These are phyloP conservation scores for Globisporangium irregulare DNA, from an alignment of 352 stramenopile species.

Conservation along the genomic window DNA sequence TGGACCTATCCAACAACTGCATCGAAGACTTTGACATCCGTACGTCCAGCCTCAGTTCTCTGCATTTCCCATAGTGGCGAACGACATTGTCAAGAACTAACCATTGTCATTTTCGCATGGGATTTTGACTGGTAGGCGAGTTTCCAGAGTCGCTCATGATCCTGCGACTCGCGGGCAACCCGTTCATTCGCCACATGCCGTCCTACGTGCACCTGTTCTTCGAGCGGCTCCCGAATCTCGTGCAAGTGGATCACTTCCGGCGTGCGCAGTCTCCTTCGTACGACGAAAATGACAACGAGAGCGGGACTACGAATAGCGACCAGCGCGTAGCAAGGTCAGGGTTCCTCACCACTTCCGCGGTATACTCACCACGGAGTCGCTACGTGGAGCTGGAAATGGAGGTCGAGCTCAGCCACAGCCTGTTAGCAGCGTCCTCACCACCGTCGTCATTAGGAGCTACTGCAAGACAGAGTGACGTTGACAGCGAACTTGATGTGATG, in stretches of 20 bases:
- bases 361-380: conserved; percentile 24
- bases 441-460: not conserved
- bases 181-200: conserved; percentile 53
- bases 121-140: conserved; percentile 23
- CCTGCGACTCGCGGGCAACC: conserved; percentile 51
- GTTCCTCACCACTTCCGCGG: conserved; percentile 9
- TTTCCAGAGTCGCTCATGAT: conserved; percentile 57
- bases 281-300: not conserved
- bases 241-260: conserved; percentile 55
- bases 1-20: conserved; percentile 75
- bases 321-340: not conserved
- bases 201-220: conserved; percentile 61
- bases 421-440: conserved; percentile 16
- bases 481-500: conserved; percentile 19
- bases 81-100: not conserved
- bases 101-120: not conserved
- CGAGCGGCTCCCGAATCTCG: conserved; percentile 52
- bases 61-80: not conserved
- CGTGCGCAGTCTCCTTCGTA: conserved; percentile 15
- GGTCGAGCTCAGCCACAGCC: conserved; percentile 29
- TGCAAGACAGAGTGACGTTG: conserved; percentile 7
- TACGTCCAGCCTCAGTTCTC: conserved; percentile 14
- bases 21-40: conserved; percentile 65
- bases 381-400: conserved; percentile 38
- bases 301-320: not conserved